Base-by-base conservation (phyloP, 31 red algal genomes). In the Asparagopsis taxiformis region DNA sequence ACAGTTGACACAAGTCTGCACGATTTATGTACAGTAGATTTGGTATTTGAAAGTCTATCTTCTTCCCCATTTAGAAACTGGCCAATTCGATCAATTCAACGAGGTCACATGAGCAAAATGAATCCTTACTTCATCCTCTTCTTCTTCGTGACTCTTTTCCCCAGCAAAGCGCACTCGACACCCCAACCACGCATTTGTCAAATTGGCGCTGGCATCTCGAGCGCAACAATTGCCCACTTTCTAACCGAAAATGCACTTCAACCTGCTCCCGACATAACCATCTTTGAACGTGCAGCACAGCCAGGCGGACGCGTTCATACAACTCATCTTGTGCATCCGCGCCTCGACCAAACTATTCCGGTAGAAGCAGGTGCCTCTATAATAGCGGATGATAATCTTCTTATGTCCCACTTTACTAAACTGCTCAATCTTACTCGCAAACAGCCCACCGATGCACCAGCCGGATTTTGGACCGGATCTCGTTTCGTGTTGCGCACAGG, bases 311-410 rank as follows among this genome's bases (percentile, higher is more conserved):
- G 87, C 5, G 55, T 91, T 19, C 37, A 48, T 3, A 53, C 71
- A 13, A 28, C 83, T 15, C 31, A 39, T 31, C 52, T 39, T 13
- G 24, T 20, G 1, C 50, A 49, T 28, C 0, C 13, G 4, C 21
- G 73, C 29, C 74, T 41, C 17, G 50, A 53, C 25, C n/a, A n/a
- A n/a, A 48, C 41, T 21, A n/a, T 56, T n/a, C 65, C 55, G 32
- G 60, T 82, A 2, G 87, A 91, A 70, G 70, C 70, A 7, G 87
- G 87, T 10, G 87, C 77, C 7, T 83, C 77, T 30, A 82, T 91
- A 5, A 75, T 91, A n/a, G 77, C 77, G 1, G 30, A 30, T 31
- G 57, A 70, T 28, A 91, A 91, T 66, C 10, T 16, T 10, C 30
- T 91, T 0, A 75, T 91, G 62, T 41, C 26, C 20, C 62, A 82